Conservation (phyloP, 495 filamentous ascomycete genomes). For the Hypoxylon fuscum region DNA sequence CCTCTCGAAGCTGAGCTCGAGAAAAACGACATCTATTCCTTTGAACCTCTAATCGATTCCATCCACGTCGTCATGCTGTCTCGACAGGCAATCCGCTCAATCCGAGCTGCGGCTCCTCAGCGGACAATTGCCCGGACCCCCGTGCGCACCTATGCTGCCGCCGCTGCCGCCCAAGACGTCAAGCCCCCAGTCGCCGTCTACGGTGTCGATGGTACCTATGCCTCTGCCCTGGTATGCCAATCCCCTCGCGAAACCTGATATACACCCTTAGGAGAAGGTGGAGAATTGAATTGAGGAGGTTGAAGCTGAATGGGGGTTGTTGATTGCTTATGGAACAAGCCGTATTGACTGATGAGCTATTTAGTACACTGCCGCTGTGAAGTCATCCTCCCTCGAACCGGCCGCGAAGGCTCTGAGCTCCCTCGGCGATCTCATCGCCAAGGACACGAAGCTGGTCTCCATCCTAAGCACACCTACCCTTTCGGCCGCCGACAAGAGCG, state of each 20-base stretch:
- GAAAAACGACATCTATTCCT: constrained; percentile 27
- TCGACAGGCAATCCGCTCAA: constrained; percentile 67
- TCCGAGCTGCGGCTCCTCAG: constrained; percentile 65
- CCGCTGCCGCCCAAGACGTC: constrained; percentile 66
- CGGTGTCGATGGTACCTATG: constrained; percentile 97
- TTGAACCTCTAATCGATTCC: constrained; percentile 40
- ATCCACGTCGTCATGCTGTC: constrained; percentile 64
- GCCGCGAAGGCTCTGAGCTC: constrained; percentile 76
- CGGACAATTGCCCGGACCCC: constrained; percentile 47
- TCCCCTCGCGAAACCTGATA: constrained; percentile 21
- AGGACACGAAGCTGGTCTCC: constrained; percentile 77
- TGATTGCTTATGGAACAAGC: constrained; percentile 1
- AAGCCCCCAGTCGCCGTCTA: constrained; percentile 91
- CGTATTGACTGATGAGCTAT: constrained; percentile 50
- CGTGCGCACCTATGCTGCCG: constrained; percentile 77
- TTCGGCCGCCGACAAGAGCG: constrained; percentile 76
- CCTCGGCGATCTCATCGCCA: constrained; percentile 76
- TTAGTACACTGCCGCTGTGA: constrained; percentile 95
- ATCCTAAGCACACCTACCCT: constrained; percentile 87
- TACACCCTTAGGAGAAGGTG: background rate
- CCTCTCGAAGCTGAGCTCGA: constrained; percentile 37
- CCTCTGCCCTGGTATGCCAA: constrained; percentile 87
- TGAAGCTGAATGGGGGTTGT: constrained; percentile 4
- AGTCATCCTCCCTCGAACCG: constrained; percentile 82
- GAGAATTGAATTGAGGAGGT: constrained; percentile 15